These are phyloP conservation scores for Metarhizium humberi DNA, from an alignment of 2,329 filamentous ascomycete species.

Conservation along the genomic window DNA sequence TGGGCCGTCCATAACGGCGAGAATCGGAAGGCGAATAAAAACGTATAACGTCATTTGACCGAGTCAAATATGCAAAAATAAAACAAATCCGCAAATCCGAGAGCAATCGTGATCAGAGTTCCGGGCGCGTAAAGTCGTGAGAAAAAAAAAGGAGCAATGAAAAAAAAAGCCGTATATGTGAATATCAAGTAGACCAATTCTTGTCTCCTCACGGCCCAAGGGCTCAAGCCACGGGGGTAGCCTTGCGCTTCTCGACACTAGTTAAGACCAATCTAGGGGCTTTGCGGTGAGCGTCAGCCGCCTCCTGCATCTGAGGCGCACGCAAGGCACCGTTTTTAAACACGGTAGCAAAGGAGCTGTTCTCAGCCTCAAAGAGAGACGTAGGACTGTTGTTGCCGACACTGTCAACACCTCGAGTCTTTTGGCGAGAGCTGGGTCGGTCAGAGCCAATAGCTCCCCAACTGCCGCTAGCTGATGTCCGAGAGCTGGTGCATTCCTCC, in stretches of 20 bases:
- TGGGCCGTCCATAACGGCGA: neutral
- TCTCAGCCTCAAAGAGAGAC: conserved; percentile 36
- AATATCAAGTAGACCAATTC: neutral
- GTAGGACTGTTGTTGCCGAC: conserved; percentile 43
- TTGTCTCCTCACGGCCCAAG: neutral
- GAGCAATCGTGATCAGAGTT: conserved; percentile 26
- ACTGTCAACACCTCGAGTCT: conserved; percentile 55
- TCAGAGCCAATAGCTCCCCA: conserved; percentile 81
- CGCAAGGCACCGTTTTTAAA: conserved; percentile 51
- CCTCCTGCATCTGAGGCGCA: conserved; percentile 43
- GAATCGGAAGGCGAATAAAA: neutral
- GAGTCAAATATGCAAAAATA: conserved; percentile 2
- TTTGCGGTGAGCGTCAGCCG: conserved; percentile 59
- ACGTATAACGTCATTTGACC: neutral
- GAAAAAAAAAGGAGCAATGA: conserved; percentile 16
- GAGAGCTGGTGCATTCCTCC: conserved; percentile 60
- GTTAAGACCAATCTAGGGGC: conserved; percentile 81
- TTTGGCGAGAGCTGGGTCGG: conserved; percentile 63
- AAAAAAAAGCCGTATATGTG: conserved; percentile 12
- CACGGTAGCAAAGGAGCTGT: conserved; percentile 55
- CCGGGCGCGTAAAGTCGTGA: conserved; percentile 29
- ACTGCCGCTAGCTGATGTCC: conserved; percentile 62
- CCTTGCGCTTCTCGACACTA: conserved; percentile 82
- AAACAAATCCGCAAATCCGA: conserved; percentile 9
- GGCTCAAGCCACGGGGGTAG: conserved; percentile 15